Evolutionary conservation across 2,329 filamentous ascomycete genomes (phyloP).

Genomic region (Cordyceps cateniannulata): DNA sequence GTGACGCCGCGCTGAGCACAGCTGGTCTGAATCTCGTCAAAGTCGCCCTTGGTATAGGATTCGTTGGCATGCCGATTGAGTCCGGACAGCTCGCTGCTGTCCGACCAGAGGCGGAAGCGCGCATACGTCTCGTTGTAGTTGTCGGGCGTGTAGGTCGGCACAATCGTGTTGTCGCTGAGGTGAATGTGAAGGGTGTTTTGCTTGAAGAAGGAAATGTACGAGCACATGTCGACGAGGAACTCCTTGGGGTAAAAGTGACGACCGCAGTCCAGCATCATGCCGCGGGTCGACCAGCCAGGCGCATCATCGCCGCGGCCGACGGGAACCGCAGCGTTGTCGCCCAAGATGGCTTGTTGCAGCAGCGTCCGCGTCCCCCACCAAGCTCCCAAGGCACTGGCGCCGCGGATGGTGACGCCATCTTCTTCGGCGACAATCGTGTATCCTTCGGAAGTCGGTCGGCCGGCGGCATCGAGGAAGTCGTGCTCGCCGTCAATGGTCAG

Average conservation of each 20-base stretch:
- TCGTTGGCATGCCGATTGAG: constrained; percentile 47
- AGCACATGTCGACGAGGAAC: constrained; percentile 51
- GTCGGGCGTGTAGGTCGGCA: constrained; percentile 40
- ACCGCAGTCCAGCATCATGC: constrained; percentile 46
- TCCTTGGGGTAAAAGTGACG: constrained; percentile 50
- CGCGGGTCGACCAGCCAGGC: constrained; percentile 44
- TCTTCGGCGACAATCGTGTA: constrained; percentile 37
- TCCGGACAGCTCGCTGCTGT: constrained; percentile 38
- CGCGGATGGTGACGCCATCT: constrained; percentile 38
- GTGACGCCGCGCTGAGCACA: constrained; percentile 51
- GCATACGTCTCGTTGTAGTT: constrained; percentile 45
- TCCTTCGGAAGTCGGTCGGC: constrained; percentile 40
- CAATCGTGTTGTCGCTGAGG: constrained; percentile 49
- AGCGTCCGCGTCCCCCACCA: constrained; percentile 53
- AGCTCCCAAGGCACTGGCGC: constrained; percentile 46
- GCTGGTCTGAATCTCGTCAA: constrained; percentile 43
- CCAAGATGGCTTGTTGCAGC: constrained; percentile 42
- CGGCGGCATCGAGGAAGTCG: constrained; percentile 37
- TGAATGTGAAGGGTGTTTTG: constrained; percentile 54
- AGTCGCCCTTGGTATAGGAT: constrained; percentile 44
- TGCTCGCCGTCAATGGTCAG: constrained; percentile 36
- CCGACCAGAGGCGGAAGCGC: constrained; percentile 47
- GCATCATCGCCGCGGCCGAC: constrained; percentile 39
- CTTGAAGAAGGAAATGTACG: constrained; percentile 56
- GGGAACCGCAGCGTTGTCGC: constrained; percentile 32